phyloP scores from a whole-genome alignment of 2,329 filamentous ascomycete genomes.

The Apiospora saccharicola region DNA sequence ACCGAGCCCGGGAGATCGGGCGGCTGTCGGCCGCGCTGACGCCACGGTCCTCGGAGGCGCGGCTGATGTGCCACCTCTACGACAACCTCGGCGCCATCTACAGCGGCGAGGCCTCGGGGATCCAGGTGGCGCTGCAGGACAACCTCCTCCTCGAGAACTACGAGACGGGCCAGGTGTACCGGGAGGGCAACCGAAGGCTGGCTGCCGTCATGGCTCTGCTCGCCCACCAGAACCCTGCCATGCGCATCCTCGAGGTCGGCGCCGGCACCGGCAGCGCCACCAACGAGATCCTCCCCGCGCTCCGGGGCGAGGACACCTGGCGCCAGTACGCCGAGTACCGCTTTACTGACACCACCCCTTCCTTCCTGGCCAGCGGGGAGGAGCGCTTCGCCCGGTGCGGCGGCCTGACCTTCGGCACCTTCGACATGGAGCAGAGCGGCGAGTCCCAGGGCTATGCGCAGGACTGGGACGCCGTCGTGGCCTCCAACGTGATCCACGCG shows the following conservation, averaged over 20 bases:
- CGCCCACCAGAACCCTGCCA: conserved; percentile 20
- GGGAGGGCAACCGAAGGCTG: conserved; percentile 6
- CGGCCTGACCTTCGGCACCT: conserved; percentile 40
- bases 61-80: too few relatives aligned
- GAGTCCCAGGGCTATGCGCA: not conserved
- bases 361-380: conserved; percentile 29
- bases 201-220: conserved; percentile 6
- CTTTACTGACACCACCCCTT: conserved; percentile 14
- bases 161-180: conserved; percentile 41
- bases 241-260: too few relatives aligned
- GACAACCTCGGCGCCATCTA: too few relatives aligned
- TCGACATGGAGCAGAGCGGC: conserved; percentile 39
- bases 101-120: too few relatives aligned
- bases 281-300: not conserved
- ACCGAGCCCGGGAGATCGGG: too few relatives aligned
- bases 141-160: conserved; percentile 40
- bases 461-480: conserved; percentile 32
- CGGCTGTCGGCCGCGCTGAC: too few relatives aligned
- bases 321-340: not conserved
- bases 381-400: conserved; percentile 30
- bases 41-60: too few relatives aligned
- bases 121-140: conserved; percentile 36
- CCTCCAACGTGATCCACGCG: conserved; percentile 32
- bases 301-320: not conserved
- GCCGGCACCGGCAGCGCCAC: conserved; percentile 21